A percentile compares a stretch with the other conserved stretches of the same genome.
Evolutionary conservation across 257 asterid species (phyloP).

Genomic region (Nicotiana attenuata): DNA sequence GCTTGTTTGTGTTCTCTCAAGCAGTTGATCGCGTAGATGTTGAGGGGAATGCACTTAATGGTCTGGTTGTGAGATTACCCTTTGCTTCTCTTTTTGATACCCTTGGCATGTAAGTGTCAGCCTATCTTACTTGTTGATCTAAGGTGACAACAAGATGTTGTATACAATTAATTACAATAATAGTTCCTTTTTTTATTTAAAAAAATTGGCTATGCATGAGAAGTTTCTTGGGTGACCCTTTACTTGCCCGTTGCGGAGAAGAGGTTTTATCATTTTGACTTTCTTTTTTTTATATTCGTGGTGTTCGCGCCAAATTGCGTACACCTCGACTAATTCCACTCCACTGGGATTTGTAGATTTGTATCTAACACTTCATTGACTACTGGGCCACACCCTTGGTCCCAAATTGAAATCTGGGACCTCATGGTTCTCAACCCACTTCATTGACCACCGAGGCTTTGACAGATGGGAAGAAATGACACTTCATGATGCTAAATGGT

Average conservation of each 20-base stretch:
- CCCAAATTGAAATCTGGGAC: too few species aligned
- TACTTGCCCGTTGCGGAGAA: neutral
- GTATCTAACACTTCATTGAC: too few species aligned
- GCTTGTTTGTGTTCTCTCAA: constrained; percentile 21
- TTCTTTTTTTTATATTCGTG: too few species aligned
- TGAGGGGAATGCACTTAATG: constrained; percentile 69
- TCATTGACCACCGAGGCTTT: too few species aligned
- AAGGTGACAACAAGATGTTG: neutral
- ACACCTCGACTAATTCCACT: too few species aligned
- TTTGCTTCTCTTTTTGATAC: constrained; percentile 93
- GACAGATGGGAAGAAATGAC: too few species aligned
- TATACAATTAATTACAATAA: too few species aligned
- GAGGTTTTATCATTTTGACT: neutral
- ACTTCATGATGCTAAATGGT: too few species aligned
- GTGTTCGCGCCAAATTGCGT: too few species aligned
- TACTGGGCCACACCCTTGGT: too few species aligned
- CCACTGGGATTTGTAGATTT: too few species aligned
- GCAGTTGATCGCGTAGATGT: constrained; percentile 85
- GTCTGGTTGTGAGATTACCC: constrained; percentile 68
- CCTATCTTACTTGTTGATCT: neutral
- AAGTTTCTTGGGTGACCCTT: neutral
- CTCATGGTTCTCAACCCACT: too few species aligned
- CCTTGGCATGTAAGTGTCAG: constrained; percentile 69
- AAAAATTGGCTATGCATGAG: neutral
- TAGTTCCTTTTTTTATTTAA: neutral